Base-by-base conservation (phyloP, 2,329 filamentous ascomycete genomes). In the Trichophyton equinum region DNA sequence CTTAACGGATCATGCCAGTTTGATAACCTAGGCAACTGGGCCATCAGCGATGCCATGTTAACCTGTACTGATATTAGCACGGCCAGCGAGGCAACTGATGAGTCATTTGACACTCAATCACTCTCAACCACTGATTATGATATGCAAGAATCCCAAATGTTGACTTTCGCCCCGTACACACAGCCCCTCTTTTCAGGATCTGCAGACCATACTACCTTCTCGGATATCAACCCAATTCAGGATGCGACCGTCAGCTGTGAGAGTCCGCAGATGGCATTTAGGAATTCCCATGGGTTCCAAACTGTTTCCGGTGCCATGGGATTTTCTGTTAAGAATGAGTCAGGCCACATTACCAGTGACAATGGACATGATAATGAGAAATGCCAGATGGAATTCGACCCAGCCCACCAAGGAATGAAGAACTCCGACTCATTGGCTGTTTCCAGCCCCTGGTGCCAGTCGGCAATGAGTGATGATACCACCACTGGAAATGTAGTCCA, bases 311-410 rank as follows among this genome's bases (percentile, higher is more conserved):
- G 72, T 61, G 66, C 74, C 56, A 68, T 76, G 68, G 73, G 72
- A 63, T 71, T 75, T 56, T 67, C 73, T 59, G 72, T 72, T 71
- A 73, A 75, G 62, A 73, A 74, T 72, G 73, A 75, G 68, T 65
- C 69, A 58, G 71, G 65, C 64, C 67, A 67, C 60, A 69, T 71
- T 51, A 69, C 70, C 65, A 68, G 66, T 58, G 62, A 64, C 61
- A 68, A 70, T 58, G 65, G 66, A 30, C 70, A 70, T 68, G 70
- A 71, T 47, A 67, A 68, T 60, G 73, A 75, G 68, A 61, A 69
- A 70, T 44, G 72, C 73, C 60, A 65, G 18, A 47, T 72, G 58
- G 72, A 70, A 59, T 71, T 75, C 63, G 71, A 69, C 63, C 71
- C 73, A 62, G 72, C 71, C 62, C 25, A 61, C 53, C 61, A 63